Percentiles rank a stretch among this genome's conserved stretches.
Evolutionary conservation across 352 stramenopile species (phyloP).

Genomic region (Phytophthora constricta): DNA sequence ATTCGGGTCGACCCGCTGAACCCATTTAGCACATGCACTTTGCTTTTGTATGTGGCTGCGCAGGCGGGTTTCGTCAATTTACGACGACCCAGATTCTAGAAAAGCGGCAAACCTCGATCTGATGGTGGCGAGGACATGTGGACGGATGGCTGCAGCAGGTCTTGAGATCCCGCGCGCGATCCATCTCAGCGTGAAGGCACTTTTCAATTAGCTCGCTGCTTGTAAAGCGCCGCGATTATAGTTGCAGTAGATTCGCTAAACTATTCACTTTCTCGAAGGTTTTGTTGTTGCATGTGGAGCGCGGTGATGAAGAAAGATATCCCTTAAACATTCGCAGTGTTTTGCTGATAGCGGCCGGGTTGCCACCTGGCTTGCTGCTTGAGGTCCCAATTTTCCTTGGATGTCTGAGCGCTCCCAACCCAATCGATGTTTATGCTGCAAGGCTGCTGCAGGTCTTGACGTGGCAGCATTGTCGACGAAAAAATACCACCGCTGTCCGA

Average conservation of each 20-base stretch:
- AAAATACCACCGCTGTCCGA: not conserved
- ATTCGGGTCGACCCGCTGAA: too few relatives aligned
- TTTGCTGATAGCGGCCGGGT: slow-evolving; percentile 75
- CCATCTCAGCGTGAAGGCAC: not conserved
- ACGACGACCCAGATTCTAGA: not conserved
- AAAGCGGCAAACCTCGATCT: not conserved
- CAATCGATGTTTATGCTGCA: not conserved
- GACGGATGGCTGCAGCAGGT: not conserved
- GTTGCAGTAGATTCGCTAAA: not conserved
- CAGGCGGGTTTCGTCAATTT: not conserved
- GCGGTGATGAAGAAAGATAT: slow-evolving; percentile 63
- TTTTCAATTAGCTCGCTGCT: not conserved
- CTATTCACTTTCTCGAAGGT: too few relatives aligned
- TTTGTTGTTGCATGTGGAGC: slow-evolving; percentile 35
- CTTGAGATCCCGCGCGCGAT: too few relatives aligned
- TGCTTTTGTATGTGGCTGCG: not conserved
- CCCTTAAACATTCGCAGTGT: slow-evolving; percentile 85
- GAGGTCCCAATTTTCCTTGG: slow-evolving; percentile 75
- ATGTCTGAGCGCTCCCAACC: slow-evolving; percentile 38
- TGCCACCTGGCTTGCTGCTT: slow-evolving; percentile 64
- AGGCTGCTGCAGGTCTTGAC: too few relatives aligned
- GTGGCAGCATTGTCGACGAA: slow-evolving; percentile 1
- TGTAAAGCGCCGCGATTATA: not conserved
- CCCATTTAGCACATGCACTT: too few relatives aligned
- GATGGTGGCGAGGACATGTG: not conserved